phyloP scores from a whole-genome alignment of 768 basidiomycete species.

The Mycena belliarum region DNA sequence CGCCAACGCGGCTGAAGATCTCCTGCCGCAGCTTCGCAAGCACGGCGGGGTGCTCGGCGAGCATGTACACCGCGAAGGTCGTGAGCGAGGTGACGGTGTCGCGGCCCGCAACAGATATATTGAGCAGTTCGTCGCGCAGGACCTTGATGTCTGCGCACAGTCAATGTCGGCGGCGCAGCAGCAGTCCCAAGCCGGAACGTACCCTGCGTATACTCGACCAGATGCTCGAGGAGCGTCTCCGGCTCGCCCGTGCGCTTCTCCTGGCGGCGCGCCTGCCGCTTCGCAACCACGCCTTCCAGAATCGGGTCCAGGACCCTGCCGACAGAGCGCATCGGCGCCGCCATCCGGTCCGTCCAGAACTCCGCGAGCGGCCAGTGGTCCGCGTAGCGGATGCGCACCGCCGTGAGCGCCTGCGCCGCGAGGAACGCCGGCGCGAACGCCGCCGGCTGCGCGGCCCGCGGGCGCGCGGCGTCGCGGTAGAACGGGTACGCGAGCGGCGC shows the following conservation, averaged over 20 bases:
- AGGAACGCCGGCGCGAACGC: constrained; percentile 51
- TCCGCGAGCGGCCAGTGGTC: constrained; percentile 53
- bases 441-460: neutral
- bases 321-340: constrained; percentile 46
- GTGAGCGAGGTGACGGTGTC: constrained; percentile 25
- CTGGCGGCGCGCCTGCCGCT: constrained; percentile 26
- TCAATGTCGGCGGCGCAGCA: no score
- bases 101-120: neutral
- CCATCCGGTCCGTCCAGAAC: constrained; percentile 50
- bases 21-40: constrained; percentile 35
- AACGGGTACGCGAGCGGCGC: neutral
- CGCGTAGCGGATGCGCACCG: constrained; percentile 42
- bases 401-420: constrained; percentile 43
- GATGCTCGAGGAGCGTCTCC: constrained; percentile 50
- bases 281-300: constrained; percentile 45
- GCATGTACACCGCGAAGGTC: constrained; percentile 39
- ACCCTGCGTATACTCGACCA: constrained; percentile 57
- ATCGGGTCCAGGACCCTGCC: constrained; percentile 56
- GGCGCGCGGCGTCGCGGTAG: neutral
- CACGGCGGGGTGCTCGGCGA: constrained; percentile 39
- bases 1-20: constrained; percentile 33
- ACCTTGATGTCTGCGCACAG: constrained; percentile 36
- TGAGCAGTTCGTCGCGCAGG: constrained; percentile 38
- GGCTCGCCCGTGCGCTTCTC: constrained; percentile 34
- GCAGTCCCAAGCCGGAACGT: neutral